These are phyloP conservation scores for Omphalotus guepiniiformis DNA, from an alignment of 768 basidiomycete genomes.

Conservation along the genomic window DNA sequence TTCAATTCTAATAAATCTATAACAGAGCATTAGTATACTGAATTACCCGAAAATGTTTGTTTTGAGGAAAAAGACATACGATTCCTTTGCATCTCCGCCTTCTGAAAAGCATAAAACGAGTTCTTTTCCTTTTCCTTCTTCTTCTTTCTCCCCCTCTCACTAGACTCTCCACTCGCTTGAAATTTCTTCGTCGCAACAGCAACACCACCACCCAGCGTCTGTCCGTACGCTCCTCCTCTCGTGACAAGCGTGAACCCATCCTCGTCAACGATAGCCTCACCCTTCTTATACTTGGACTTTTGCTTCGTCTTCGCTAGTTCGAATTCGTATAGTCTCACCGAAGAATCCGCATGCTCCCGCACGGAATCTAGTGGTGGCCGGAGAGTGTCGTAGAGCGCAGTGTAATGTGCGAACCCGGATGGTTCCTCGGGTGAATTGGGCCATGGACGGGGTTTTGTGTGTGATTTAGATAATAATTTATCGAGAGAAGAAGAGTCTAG, in stretches of 20 bases:
- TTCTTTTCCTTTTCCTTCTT: conserved; percentile 66
- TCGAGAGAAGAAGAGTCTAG: conserved; percentile 70
- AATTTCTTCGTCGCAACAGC: conserved; percentile 58
- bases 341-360: conserved; percentile 75
- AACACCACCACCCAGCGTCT: conserved; percentile 80
- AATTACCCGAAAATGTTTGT: neutral
- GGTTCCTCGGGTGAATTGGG: conserved; percentile 54
- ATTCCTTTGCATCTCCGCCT: conserved; percentile 82
- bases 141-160: conserved; percentile 40
- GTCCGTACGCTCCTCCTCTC: conserved; percentile 86
- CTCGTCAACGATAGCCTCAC: conserved; percentile 88
- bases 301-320: conserved; percentile 57
- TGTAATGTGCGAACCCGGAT: conserved; percentile 70
- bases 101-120: conserved; percentile 88
- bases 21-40: neutral
- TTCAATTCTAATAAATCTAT: conserved; percentile 72
- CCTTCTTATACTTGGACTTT: conserved; percentile 67
- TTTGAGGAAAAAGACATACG: conserved; percentile 38
- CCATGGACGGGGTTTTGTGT: conserved; percentile 58
- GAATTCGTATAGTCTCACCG: conserved; percentile 74
- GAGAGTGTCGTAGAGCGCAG: conserved; percentile 53
- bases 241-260: conserved; percentile 95
- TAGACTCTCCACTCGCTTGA: conserved; percentile 58
- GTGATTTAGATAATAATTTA: conserved; percentile 52
- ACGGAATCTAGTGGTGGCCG: conserved; percentile 74